These are phyloP conservation scores for Taiozyma sp. DNA, from an alignment of 1,139 yeast species.

Conservation along the genomic window DNA sequence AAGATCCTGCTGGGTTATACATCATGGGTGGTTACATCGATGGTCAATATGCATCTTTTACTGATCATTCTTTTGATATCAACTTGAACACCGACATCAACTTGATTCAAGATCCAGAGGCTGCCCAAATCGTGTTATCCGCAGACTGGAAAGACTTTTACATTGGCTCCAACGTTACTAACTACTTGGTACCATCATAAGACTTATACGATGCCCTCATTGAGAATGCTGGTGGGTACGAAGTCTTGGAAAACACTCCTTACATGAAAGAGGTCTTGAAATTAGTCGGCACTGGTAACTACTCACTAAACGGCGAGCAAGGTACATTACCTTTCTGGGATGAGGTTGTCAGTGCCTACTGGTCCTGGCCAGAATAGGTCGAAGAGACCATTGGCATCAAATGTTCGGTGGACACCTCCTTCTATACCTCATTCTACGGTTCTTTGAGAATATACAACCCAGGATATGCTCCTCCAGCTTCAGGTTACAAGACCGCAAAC, in stretches of 20 bases:
- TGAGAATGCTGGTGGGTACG: conserved; percentile 30
- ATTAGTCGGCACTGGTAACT: conserved; percentile 32
- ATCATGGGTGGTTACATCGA: conserved; percentile 42
- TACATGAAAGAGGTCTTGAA: conserved; percentile 26
- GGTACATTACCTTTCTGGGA: conserved; percentile 38
- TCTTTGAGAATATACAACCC: conserved; percentile 32
- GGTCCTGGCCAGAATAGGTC: conserved; percentile 33
- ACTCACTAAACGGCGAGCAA: conserved; percentile 27
- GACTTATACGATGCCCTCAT: conserved; percentile 31
- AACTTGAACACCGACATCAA: conserved; percentile 39
- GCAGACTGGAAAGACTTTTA: conserved; percentile 34
- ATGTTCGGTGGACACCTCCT: conserved; percentile 35
- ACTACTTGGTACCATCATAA: conserved; percentile 35
- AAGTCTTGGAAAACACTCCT: conserved; percentile 24
- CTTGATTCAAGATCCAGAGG: conserved; percentile 40
- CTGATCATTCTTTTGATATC: conserved; percentile 28
- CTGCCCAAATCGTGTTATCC: conserved; percentile 37
- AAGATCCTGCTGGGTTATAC: conserved; percentile 36
- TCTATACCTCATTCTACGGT: conserved; percentile 38
- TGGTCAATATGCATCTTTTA: conserved; percentile 33
- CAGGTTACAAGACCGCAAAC: conserved; percentile 29
- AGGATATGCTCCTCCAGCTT: conserved; percentile 29
- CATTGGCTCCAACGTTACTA: conserved; percentile 39
- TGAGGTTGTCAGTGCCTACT: conserved; percentile 33
- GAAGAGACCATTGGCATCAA: conserved; percentile 25